A percentile compares a stretch with the other conserved stretches of the same genome.
These are phyloP conservation scores for Saussurea involucrata DNA, from an alignment of 129 eudicot species.

Conservation along the genomic window DNA sequence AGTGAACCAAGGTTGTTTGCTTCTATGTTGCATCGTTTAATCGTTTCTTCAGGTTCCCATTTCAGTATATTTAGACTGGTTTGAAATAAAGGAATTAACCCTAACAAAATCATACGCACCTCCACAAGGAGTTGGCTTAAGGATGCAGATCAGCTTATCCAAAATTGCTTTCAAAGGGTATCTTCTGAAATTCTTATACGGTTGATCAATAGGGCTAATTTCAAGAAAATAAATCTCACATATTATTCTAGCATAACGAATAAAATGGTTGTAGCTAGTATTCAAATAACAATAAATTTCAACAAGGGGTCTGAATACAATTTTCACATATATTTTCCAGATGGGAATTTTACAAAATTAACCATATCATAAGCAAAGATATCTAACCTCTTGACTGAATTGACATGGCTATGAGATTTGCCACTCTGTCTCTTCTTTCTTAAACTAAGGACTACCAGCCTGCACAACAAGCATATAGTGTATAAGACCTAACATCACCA, in stretches of 20 bases:
- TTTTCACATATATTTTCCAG: neutral
- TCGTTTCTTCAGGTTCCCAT: too few species aligned
- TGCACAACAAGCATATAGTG: constrained; percentile 11
- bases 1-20: too few species aligned
- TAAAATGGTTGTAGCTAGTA: constrained; percentile 1
- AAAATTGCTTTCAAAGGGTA: neutral
- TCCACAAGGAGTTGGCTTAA: too few species aligned
- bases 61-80: too few species aligned
- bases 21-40: too few species aligned
- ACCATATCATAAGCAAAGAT: constrained; percentile 16
- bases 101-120: too few species aligned
- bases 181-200: neutral
- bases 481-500: constrained; percentile 9
- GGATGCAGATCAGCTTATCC: too few species aligned
- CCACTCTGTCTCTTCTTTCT: constrained; percentile 2
- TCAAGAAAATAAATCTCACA: neutral
- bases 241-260: neutral
- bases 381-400: constrained; percentile 15
- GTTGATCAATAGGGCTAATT: neutral
- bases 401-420: constrained; percentile 15
- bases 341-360: constrained; percentile 9
- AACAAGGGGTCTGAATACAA: constrained; percentile 1
- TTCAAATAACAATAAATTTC: neutral
- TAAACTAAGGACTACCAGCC: constrained; percentile 16
- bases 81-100: too few species aligned